Evolutionary conservation across 306 rosid species (phyloP).

Genomic region (Ziziphus jujuba): DNA sequence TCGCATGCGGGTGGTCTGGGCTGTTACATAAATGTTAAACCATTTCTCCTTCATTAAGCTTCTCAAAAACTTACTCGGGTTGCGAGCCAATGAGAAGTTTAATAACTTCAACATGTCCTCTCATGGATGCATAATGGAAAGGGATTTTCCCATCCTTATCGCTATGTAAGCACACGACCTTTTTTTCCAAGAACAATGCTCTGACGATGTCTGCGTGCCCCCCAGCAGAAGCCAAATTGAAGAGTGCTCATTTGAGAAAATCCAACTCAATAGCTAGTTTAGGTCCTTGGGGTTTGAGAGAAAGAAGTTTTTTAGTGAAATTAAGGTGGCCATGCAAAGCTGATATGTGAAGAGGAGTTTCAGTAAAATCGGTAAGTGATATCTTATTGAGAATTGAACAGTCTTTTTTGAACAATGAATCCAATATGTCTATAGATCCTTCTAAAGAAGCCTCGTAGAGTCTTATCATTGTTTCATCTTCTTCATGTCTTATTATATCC

Average conservation of each 20-base stretch:
- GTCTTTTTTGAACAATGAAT: constrained; percentile 7
- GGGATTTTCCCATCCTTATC: constrained; percentile 21
- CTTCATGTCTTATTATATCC: too few relatives aligned
- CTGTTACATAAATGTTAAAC: too few relatives aligned
- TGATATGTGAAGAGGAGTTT: too few relatives aligned
- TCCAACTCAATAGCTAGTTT: too few relatives aligned
- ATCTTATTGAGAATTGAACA: constrained; percentile 8
- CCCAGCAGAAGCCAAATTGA: constrained; percentile 14
- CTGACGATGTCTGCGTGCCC: too few relatives aligned
- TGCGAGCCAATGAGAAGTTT: neutral
- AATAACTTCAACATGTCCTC: constrained; percentile 9
- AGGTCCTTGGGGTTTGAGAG: too few relatives aligned
- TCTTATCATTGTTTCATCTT: neutral
- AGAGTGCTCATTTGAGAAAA: too few relatives aligned
- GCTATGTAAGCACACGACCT: neutral
- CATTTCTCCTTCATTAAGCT: neutral
- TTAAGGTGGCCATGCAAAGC: too few relatives aligned
- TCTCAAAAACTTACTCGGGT: neutral
- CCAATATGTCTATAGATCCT: constrained; percentile 1
- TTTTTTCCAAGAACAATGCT: too few relatives aligned
- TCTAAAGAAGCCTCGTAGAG: neutral
- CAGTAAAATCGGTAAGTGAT: constrained; percentile 11
- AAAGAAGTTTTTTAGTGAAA: too few relatives aligned
- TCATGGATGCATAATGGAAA: constrained; percentile 26
- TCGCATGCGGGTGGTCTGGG: too few relatives aligned